Base-by-base conservation (phyloP, 352 stramenopile species). In the Phytophthora rubi region DNA sequence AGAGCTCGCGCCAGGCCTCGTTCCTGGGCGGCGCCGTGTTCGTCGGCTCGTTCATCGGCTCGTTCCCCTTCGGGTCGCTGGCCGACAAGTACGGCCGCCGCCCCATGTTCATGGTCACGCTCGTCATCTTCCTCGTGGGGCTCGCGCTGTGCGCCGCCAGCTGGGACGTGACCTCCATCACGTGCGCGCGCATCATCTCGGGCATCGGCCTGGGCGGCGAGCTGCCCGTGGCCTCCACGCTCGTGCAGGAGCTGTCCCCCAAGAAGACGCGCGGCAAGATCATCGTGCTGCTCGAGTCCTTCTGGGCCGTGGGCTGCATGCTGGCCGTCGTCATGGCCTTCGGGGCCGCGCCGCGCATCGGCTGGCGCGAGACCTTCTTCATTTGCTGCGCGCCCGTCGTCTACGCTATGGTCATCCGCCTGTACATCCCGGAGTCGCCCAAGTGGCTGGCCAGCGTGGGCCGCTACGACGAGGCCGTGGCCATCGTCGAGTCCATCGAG, bases 391-490 rank as follows among this genome's bases (percentile, higher is more conserved):
- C 82, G 45, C 73, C 74, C 4, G 81, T 87, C 15, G 6, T 92
- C 2, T 92, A 86, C 55, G 75, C 79, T 8, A 70, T 70, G 37
- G 73, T 84, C 8, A 81, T 92, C 35, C 77, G 79, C 18, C 77
- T 86, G 32, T 76, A 54, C 26, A 78, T 91, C 47, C 85, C 81
- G 0, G 85, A 92, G 68, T 91, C 82, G n/a, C 82, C 85, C 48
- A 89, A 89, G 68, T 92, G 85, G 85, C 72, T 91, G 9, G 85
- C 85, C 26, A 88, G 77, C 32, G 82, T 92, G 18, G 82, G 82
- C 7, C 81, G 85, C 18, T 85, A 85, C 33, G 73, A 89, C 4
- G 82, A 91, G 58, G 85, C 85, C 9, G 53, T 89, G 6, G 69
- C 68, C 8, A 82, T 92, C n/a, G 82, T 90, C 8, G 73, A 86